Evolutionary conservation across 805 yeast genomes (phyloP).

Genomic region (Brettanomyces naardenensis): DNA sequence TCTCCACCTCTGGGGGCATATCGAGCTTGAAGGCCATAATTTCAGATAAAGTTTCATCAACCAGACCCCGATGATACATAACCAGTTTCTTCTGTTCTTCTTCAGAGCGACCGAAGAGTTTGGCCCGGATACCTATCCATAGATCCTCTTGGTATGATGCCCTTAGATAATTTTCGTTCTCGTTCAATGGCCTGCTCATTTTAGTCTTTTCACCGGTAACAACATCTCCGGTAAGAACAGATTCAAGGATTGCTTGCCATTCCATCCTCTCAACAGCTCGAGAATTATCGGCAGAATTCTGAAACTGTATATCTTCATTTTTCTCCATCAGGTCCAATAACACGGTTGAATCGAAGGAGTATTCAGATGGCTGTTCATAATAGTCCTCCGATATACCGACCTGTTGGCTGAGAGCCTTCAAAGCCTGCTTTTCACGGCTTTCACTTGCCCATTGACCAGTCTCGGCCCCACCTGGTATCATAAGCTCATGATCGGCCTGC

Average conservation of each 20-base stretch:
- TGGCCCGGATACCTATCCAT: constrained; percentile 86
- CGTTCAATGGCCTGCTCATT: constrained; percentile 42
- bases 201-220: constrained; percentile 83
- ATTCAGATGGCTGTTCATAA: constrained; percentile 24
- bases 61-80: constrained; percentile 59
- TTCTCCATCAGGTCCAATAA: constrained; percentile 24
- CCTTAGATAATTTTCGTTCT: constrained; percentile 40
- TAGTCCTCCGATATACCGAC: constrained; percentile 25
- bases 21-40: constrained; percentile 55
- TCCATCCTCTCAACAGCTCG: constrained; percentile 68
- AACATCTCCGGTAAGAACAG: constrained; percentile 92
- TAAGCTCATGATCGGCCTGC: constrained; percentile 7
- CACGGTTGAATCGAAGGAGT: constrained; percentile 28
- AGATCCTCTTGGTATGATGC: constrained; percentile 59
- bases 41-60: constrained; percentile 66
- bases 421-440: constrained; percentile 21
- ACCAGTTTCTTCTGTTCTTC: constrained; percentile 70
- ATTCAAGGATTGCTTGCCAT: constrained; percentile 91
- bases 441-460: constrained; percentile 11
- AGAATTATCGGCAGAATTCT: constrained; percentile 20
- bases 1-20: constrained; percentile 26
- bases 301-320: constrained; percentile 29
- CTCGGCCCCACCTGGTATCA: constrained; percentile 4
- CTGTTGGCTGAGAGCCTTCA: constrained; percentile 24
- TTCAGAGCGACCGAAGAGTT: constrained; percentile 68